phyloP scores from a whole-genome alignment of 805 yeast species.

The Saccharomycopsis fodiens region DNA sequence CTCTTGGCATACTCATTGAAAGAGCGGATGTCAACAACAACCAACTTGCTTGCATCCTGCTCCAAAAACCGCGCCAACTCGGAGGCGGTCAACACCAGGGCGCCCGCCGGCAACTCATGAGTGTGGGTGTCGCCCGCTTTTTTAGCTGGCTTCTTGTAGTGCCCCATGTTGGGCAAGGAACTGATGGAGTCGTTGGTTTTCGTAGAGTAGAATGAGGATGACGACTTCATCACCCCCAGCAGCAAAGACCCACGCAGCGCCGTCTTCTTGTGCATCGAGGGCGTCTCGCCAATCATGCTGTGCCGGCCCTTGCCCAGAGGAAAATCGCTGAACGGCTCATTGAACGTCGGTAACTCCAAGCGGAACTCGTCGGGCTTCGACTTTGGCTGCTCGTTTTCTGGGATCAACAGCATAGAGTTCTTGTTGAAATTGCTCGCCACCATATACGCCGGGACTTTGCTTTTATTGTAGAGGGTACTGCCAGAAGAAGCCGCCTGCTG shows the following conservation, averaged over 20 bases:
- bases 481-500: background rate
- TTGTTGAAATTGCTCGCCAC: constrained; percentile 14
- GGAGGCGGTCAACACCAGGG: constrained; percentile 3
- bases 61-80: constrained; percentile 2
- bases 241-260: background rate
- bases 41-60: constrained; percentile 19
- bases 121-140: background rate
- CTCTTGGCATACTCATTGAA: constrained; percentile 60
- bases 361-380: background rate
- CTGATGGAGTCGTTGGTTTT: constrained; percentile 11
- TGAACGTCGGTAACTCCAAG: no score
- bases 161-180: constrained; percentile 15
- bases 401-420: background rate
- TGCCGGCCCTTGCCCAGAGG: background rate
- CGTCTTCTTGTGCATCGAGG: background rate
- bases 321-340: no score
- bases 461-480: background rate
- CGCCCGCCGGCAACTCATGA: constrained; percentile 7
- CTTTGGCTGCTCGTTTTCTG: background rate
- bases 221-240: background rate
- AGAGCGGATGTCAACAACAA: constrained; percentile 76
- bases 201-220: constrained; percentile 7
- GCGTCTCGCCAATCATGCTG: background rate
- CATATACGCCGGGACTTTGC: constrained; percentile 14
- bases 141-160: constrained; percentile 6